phyloP scores from a whole-genome alignment of 2,329 filamentous ascomycete species.

The Cladosporium sphaerospermum region DNA sequence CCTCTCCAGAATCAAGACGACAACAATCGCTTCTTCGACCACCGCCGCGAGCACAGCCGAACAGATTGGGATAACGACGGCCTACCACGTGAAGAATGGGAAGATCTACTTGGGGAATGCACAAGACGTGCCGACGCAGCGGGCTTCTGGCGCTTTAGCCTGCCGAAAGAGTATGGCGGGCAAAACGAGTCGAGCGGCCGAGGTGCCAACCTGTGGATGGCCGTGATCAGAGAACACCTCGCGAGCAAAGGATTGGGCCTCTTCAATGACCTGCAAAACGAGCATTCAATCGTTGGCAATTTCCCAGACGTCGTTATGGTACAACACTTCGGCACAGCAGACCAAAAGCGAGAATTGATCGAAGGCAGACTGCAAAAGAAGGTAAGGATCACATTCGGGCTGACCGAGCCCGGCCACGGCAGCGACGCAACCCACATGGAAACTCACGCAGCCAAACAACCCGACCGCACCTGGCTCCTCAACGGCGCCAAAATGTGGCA shows the following conservation, averaged over 20 bases:
- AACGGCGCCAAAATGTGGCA: slow-evolving; percentile 60
- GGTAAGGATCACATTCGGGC: slow-evolving; percentile 54
- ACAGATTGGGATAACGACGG: slow-evolving; percentile 56
- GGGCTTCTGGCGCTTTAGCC: slow-evolving; percentile 54
- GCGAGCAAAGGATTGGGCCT: slow-evolving; percentile 54
- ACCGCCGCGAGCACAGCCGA: slow-evolving; percentile 55
- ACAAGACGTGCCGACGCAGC: slow-evolving; percentile 50
- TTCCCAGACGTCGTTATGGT: slow-evolving; percentile 59
- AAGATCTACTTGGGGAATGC: slow-evolving; percentile 46
- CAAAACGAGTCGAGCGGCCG: slow-evolving; percentile 38
- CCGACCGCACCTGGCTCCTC: slow-evolving; percentile 46
- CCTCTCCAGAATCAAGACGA: slow-evolving; percentile 51
- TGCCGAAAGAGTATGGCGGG: slow-evolving; percentile 52
- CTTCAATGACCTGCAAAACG: slow-evolving; percentile 59
- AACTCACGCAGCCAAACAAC: slow-evolving; percentile 45
- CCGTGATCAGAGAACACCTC: slow-evolving; percentile 54
- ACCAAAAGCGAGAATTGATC: slow-evolving; percentile 51
- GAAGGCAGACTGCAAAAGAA: slow-evolving; percentile 46
- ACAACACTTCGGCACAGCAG: slow-evolving; percentile 50
- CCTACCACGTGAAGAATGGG: slow-evolving; percentile 54
- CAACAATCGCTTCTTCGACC: slow-evolving; percentile 60
- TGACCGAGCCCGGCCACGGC: slow-evolving; percentile 57
- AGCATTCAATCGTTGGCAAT: slow-evolving; percentile 57
- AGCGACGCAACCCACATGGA: slow-evolving; percentile 59
- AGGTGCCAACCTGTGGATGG: slow-evolving; percentile 57